phyloP scores from a whole-genome alignment of 2,329 filamentous ascomycete species.

The Ophioceras dolichostomum region DNA sequence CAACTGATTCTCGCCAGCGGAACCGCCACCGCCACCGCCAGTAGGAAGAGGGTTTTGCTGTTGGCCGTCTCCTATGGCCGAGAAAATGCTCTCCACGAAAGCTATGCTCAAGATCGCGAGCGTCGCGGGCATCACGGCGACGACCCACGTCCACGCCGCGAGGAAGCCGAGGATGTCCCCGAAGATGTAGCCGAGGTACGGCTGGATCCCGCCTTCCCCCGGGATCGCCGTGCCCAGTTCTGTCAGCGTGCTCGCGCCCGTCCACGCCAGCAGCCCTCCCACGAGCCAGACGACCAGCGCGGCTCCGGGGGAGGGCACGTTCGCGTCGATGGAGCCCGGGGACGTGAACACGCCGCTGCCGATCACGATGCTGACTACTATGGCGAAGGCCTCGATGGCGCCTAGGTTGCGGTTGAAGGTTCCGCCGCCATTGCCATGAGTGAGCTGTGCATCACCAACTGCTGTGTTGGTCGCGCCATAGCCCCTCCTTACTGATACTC shows the following conservation, averaged over 20 bases:
- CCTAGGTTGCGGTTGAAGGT: conserved; percentile 27
- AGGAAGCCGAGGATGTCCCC: conserved; percentile 50
- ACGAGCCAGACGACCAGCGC: conserved; percentile 49
- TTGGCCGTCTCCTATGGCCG: conserved; percentile 33
- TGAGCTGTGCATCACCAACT: too few species aligned
- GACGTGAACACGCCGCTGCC: conserved; percentile 55
- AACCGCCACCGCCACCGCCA: neutral
- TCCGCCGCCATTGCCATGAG: neutral
- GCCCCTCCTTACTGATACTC: too few species aligned
- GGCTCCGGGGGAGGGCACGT: conserved; percentile 47
- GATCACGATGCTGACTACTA: conserved; percentile 51
- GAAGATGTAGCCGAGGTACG: conserved; percentile 48
- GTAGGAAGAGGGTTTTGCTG: conserved; percentile 21
- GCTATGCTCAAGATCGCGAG: conserved; percentile 53
- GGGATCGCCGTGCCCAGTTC: conserved; percentile 53
- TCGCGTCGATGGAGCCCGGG: conserved; percentile 48
- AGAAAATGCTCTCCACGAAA: conserved; percentile 48
- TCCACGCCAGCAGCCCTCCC: conserved; percentile 51
- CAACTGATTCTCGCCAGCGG: conserved; percentile 14
- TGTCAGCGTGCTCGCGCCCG: conserved; percentile 47
- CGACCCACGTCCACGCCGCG: conserved; percentile 53
- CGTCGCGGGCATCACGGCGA: conserved; percentile 52
- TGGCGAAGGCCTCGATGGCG: conserved; percentile 39
- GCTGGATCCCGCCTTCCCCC: conserved; percentile 50
- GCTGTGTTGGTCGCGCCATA: too few species aligned